Evolutionary conservation across 2,329 filamentous ascomycete species (phyloP).

Genomic region (Akanthomyces muscarius): DNA sequence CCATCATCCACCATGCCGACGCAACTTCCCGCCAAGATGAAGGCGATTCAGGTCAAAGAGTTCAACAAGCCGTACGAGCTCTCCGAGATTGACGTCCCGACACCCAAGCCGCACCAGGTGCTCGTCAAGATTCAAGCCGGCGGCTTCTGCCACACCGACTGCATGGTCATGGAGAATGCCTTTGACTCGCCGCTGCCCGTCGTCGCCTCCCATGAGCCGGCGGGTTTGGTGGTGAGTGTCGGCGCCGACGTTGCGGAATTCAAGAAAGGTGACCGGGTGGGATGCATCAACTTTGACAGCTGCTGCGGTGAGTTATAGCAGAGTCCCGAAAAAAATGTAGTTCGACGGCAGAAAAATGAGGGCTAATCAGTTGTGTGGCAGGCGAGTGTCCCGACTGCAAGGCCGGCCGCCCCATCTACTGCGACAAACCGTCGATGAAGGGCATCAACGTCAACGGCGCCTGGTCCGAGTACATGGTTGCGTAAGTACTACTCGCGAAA

Average conservation of each 20-base stretch:
- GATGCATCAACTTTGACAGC: slow-evolving; percentile 19
- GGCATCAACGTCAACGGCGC: slow-evolving; percentile 16
- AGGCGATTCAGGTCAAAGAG: slow-evolving; percentile 13
- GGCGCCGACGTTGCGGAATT: slow-evolving; percentile 4
- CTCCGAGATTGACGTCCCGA: slow-evolving; percentile 13
- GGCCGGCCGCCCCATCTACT: slow-evolving; percentile 16
- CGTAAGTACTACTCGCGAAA: background rate
- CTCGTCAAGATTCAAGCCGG: slow-evolving; percentile 19
- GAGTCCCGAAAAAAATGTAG: too few relatives aligned
- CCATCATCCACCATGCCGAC: background rate
- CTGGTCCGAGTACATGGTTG: slow-evolving; percentile 19
- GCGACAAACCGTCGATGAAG: slow-evolving; percentile 18
- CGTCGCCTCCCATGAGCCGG: slow-evolving; percentile 18
- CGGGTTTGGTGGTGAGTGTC: slow-evolving; percentile 3
- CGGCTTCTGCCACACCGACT: slow-evolving; percentile 20
- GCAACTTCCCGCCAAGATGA: slow-evolving; percentile 13
- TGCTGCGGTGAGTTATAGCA: slow-evolving; percentile 13
- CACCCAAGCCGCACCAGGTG: slow-evolving; percentile 17
- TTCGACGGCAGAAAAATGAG: too few relatives aligned
- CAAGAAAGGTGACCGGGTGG: slow-evolving; percentile 9
- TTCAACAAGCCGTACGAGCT: slow-evolving; percentile 17
- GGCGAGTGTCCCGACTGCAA: slow-evolving; percentile 17
- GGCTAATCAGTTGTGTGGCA: background rate
- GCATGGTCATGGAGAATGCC: slow-evolving; percentile 19
- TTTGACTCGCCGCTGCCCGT: slow-evolving; percentile 15